Evolutionary conservation across 768 basidiomycete genomes (phyloP), one percentile per base, ranked within the genome.

Genomic region (Auriculariales sp.): DNA sequence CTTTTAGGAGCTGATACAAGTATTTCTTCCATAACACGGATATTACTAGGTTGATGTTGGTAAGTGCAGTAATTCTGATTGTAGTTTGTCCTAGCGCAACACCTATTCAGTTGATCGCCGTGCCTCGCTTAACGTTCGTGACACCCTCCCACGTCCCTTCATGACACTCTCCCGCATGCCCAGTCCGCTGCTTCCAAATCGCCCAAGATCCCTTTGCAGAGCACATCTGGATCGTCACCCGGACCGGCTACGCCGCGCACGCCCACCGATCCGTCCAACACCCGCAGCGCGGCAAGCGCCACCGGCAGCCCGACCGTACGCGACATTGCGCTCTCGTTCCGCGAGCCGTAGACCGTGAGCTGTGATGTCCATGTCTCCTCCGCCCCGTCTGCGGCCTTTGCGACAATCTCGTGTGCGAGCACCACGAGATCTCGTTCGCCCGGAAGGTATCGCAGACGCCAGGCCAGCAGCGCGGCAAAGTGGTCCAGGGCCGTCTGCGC

Each of bases 401-500:
- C 79, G 46, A 84, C 74, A 55, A 95, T 71, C 62, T 92, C 82
- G 64, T 97, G 92, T 48, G 80, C 71, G 14, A 95, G 77, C 27
- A 94, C 73, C 53, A 92, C 90, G 66, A 90, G 78, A 61, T 97
- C 93, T 15, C 81, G 75, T 62, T 97, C 93, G 32, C 69, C 65
- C 0, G 76, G 73, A 0, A 53, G 60, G 61, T 94, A 95, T 10
- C 70, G 69, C 29, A 93, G 74, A 53, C 78, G 80, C 57, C 80
- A 72, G 0, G 83, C 72, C 14, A 95, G 74, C 5, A 91, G 68
- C 31, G 67, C 62, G 1, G 90, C 79, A 57, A 95, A 78, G 15
- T 85, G 65, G 58, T 92, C 86, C 54, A 92, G 68, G 1, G 87
- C 58, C 0, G 62, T 12, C 3, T 49, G 42, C 0, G 60, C 52